A percentile compares a stretch with the other conserved stretches of the same genome.
Conservation (phyloP, 2,329 filamentous ascomycete species). For the Teratosphaeria zuluensis region DNA sequence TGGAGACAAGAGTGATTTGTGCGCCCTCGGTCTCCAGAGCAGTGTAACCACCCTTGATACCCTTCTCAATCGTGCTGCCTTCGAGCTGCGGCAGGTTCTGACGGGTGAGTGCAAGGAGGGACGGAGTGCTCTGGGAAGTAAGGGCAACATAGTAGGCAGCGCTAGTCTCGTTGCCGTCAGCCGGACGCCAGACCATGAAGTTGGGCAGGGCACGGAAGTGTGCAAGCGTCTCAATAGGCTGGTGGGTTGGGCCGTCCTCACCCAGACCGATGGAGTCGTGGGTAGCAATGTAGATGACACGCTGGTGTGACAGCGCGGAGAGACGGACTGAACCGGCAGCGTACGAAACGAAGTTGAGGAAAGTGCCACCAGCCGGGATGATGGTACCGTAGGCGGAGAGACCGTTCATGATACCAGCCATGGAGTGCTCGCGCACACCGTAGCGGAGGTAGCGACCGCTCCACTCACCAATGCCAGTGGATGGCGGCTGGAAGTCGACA, state of each 20-base stretch:
- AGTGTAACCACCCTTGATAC: constrained; percentile 91
- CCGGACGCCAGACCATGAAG: constrained; percentile 98
- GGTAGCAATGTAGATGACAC: constrained; percentile 89
- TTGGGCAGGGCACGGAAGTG: constrained; percentile 99
- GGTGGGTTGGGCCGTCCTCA: constrained; percentile 96
- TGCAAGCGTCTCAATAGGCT: constrained; percentile 95
- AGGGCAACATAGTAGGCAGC: constrained; percentile 95
- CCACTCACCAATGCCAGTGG: constrained; percentile 78
- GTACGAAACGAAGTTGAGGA: constrained; percentile 99
- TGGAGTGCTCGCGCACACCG: constrained; percentile 84
- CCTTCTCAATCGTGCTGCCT: constrained; percentile 80
- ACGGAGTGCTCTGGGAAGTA: constrained; percentile 80
- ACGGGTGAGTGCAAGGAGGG: constrained; percentile 86
- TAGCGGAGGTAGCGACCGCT: constrained; percentile 85
- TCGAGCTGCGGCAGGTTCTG: constrained; percentile 98
- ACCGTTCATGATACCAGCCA: constrained; percentile 92
- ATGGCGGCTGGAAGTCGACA: constrained; percentile 91
- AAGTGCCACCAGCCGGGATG: constrained; percentile 89
- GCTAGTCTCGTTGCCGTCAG: constrained; percentile 96
- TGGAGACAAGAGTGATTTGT: constrained; percentile 80
- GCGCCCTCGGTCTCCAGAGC: constrained; percentile 75
- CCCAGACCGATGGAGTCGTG: constrained; percentile 99
- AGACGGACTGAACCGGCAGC: constrained; percentile 91
- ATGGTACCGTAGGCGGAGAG: constrained; percentile 90
- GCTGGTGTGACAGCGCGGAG: constrained; percentile 81